Base-by-base conservation (phyloP, 202 grass and related monocot species). In the Brachypodium distachyon region DNA sequence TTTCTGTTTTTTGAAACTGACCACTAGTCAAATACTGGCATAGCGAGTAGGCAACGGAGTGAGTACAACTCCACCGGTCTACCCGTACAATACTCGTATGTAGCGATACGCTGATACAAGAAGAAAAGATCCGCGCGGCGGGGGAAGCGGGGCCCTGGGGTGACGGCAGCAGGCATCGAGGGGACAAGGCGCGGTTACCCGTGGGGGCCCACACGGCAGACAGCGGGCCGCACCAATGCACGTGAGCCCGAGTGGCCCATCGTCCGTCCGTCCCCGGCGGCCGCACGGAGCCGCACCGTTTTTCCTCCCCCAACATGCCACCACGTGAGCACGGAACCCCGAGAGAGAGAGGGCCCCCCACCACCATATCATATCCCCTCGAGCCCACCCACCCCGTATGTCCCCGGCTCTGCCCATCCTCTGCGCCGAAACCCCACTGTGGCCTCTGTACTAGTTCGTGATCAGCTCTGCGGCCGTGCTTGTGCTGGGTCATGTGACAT, bases 71-170 rank as follows among this genome's bases (percentile, higher is more conserved):
- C n/a, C n/a, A n/a, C n/a, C n/a, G n/a, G n/a, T n/a, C n/a, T n/a
- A n/a, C n/a, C n/a, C n/a, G n/a, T n/a, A n/a, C n/a, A n/a, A n/a
- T n/a, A n/a, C n/a, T n/a, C n/a, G n/a, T n/a, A n/a, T 16, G 12
- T 40, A 40, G 37, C 21, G 2, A 38, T n/a, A n/a, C n/a, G n/a
- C n/a, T n/a, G n/a, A n/a, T n/a, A n/a, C n/a, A n/a, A n/a, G n/a
- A n/a, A n/a, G n/a, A n/a, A n/a, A n/a, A n/a, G 39, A 67, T 67
- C 63, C 1, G 63, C 63, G 64, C 64, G 64, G 64, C 64, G 64
- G 64, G n/a, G n/a, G n/a, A 14, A 3, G 14, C 55, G 55, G 55
- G 55, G 13, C 55, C 55, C 55, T 12, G 12, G 56, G 29, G 22
- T 0, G 51, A 16, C n/a, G n/a, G 55, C 1, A 0, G 27, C 22